These are phyloP conservation scores for Cardamine resedifolia DNA, from an alignment of 345 rosid genomes.

Conservation along the genomic window DNA sequence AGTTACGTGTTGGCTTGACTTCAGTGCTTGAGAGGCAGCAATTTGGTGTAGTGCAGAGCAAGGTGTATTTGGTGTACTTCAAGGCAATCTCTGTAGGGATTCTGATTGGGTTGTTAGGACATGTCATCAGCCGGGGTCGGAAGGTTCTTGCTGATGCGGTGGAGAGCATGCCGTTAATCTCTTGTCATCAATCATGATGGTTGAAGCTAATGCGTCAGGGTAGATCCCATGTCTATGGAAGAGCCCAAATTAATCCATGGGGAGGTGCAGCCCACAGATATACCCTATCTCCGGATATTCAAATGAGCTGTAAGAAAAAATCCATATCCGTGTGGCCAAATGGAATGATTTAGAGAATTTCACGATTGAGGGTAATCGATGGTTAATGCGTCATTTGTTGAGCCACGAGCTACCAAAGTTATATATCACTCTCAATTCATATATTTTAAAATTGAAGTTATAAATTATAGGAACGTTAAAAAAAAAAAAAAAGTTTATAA, in stretches of 20 bases:
- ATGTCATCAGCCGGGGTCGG: conserved; percentile 43
- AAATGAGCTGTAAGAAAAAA: background rate
- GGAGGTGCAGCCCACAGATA: background rate
- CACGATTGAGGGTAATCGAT: no score
- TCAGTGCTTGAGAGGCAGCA: conserved; percentile 57
- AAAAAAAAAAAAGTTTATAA: no score
- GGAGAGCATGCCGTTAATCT: conserved; percentile 58
- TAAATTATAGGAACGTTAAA: no score
- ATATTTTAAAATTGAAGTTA: no score
- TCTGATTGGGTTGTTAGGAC: conserved; percentile 53
- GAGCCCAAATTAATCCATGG: background rate
- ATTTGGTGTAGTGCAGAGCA: conserved; percentile 69
- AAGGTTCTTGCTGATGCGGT: conserved; percentile 35
- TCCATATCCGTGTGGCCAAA: background rate
- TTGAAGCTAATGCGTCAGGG: conserved; percentile 54
- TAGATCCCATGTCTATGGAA: background rate
- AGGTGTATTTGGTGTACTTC: conserved; percentile 69
- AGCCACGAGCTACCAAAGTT: conserved; percentile 69
- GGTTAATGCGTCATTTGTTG: conserved; percentile 55
- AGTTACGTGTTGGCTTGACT: conserved; percentile 55
- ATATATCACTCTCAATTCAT: background rate
- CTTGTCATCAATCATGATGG: conserved; percentile 45
- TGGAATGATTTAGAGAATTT: no score
- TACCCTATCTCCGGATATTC: background rate
- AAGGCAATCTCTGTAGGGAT: conserved; percentile 46